These are phyloP conservation scores for Alternaria tenuissima DNA, from an alignment of 2,329 filamentous ascomycete genomes.

Conservation along the genomic window DNA sequence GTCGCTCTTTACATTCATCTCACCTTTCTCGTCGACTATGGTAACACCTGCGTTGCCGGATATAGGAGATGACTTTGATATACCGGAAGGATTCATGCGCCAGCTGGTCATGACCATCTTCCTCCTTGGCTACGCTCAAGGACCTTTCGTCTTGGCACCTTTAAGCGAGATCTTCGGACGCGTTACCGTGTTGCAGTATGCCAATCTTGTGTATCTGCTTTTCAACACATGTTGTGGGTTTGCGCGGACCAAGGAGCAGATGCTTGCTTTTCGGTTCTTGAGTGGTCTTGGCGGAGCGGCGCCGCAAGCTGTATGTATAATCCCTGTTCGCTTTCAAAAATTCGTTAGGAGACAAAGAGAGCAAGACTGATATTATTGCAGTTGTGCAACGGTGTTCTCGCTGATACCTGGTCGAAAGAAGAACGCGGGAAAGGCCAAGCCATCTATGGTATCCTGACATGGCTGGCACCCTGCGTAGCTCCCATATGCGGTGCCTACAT, in stretches of 20 bases:
- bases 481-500: constrained; percentile 42
- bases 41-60: constrained; percentile 44
- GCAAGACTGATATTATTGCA: constrained; percentile 12
- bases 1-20: constrained; percentile 51
- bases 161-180: constrained; percentile 49
- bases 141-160: constrained; percentile 48
- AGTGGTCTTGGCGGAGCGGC: constrained; percentile 46
- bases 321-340: background rate
- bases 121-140: constrained; percentile 49
- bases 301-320: constrained; percentile 41
- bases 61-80: constrained; percentile 44
- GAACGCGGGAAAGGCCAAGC: constrained; percentile 69
- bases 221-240: constrained; percentile 49
- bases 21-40: constrained; percentile 51
- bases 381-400: constrained; percentile 48
- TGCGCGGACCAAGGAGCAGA: constrained; percentile 38
- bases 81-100: constrained; percentile 38
- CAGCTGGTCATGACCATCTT: constrained; percentile 50
- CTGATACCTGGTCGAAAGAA: constrained; percentile 67
- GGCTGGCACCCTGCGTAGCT: constrained; percentile 70
- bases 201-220: constrained; percentile 46
- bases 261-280: constrained; percentile 48
- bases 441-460: constrained; percentile 68
- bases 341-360: too few species aligned
- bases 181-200: constrained; percentile 43